Base-by-base conservation (phyloP, 2,329 filamentous ascomycete genomes). In the Aspergillus sp. region DNA sequence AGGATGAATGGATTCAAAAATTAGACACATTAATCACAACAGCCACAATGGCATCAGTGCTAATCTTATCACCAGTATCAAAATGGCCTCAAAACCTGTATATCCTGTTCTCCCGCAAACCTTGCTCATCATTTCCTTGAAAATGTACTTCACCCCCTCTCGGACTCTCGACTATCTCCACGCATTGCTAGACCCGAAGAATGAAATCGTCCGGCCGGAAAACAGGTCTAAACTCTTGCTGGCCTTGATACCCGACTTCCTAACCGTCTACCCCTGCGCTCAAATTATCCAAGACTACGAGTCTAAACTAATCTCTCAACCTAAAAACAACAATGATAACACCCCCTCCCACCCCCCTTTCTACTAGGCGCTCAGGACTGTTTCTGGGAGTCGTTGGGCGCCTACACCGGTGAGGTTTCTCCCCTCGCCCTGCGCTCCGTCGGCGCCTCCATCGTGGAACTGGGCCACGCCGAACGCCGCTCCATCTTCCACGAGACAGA, bases 391-490 rank as follows among this genome's bases (percentile, higher is more conserved):
- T 77, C 86, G 55, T 65, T 69, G 36, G 88, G 89, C 45, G 79
- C 88, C 1, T 90, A 80, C 62, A 94, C 88, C 0, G 88, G 88
- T 43, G 85, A 89, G 57, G 78, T 90, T 29, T 89, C 85, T 5
- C 83, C 88, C 0, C 63, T 77, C 5, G 79, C 83, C 2, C 73
- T 95, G 26, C 70, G 73, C 39, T 79, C 85, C 45, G 74, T 86
- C 0, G 87, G 87, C 33, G 86, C 82, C 39, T 74, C 72, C 12
- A 78, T 94, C 39, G 83, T 93, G 7, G 87, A 90, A 60, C 72
- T 94, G 5, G 87, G 87, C 1, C 89, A 94, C 61, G 88, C 88
- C 2, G 89, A 94, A 67, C 78, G 88, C 5, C 74, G 87, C 40
- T 68, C 80, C 2, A 62, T 88, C 13, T 89, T 90, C 57, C 78